These are phyloP conservation scores for Boletus subcaerulescens DNA, from an alignment of 768 basidiomycete species.

Conservation along the genomic window DNA sequence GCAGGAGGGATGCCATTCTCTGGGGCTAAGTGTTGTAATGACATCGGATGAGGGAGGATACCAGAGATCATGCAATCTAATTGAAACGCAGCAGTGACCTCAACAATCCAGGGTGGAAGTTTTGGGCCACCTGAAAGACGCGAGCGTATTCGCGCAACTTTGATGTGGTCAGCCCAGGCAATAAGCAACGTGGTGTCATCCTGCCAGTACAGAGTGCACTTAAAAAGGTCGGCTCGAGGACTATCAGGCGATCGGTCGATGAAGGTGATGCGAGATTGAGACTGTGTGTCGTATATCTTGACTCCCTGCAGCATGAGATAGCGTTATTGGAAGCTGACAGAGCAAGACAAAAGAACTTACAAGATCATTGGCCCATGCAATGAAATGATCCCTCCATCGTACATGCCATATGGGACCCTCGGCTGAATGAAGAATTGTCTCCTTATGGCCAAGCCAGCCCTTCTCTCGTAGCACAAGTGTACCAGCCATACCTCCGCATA, in stretches of 20 bases:
- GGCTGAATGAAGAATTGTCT: conserved; percentile 73
- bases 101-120: conserved; percentile 65
- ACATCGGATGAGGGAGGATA: conserved; percentile 71
- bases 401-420: conserved; percentile 96
- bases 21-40: conserved; percentile 19
- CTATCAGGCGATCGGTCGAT: conserved; percentile 81
- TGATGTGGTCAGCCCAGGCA: conserved; percentile 92
- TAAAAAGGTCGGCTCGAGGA: conserved; percentile 93
- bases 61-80: conserved; percentile 96
- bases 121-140: conserved; percentile 49
- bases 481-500: conserved; percentile 91
- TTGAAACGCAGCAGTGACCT: conserved; percentile 89
- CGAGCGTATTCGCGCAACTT: conserved; percentile 76
- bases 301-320: conserved; percentile 61
- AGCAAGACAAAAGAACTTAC: conserved; percentile 41
- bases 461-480: conserved; percentile 87
- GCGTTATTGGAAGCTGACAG: background rate
- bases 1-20: conserved; percentile 20
- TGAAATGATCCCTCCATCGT: conserved; percentile 80
- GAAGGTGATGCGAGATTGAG: conserved; percentile 74
- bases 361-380: conserved; percentile 95
- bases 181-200: conserved; percentile 89
- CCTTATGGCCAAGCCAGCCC: conserved; percentile 94
- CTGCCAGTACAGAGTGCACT: conserved; percentile 89
- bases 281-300: conserved; percentile 85